Base-by-base conservation (phyloP, 1,284 basidiomycete genomes). In the Marasmius oreades region DNA sequence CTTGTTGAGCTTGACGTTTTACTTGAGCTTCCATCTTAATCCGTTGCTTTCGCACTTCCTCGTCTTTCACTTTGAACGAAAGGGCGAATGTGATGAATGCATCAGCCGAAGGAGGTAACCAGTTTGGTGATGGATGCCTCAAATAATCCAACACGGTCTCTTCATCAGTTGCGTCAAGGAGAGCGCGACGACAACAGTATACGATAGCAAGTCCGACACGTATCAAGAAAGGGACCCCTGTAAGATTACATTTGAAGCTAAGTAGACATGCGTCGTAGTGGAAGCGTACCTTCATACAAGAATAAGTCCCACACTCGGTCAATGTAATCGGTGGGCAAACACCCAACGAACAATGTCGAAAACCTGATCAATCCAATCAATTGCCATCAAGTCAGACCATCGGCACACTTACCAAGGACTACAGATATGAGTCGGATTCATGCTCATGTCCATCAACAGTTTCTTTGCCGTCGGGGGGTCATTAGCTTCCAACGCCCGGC, bases 291-390 rank as follows among this genome's bases (percentile, higher is more conserved):
- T 73, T 95, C 93, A 57, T 84, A 88, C 34, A 97, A 75, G 67
- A 96, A 93, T 3, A 95, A 72, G 67, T 98, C 95, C 87, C 93
- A 93, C 3, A 94, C 79, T 16, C 94, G 80, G 55, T 91, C 79
- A 22, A 92, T 73, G 56, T 88, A 88, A 1, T 89, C 85, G 52
- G 80, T 77, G 0, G 95, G 92, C n/a, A 98, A 77, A 2, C 81
- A 80, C 7, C 87, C 84, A 3, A 87, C 85, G 62, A 94, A 96
- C 28, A 95, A 68, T 11, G 81, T 79, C 1, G 80, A 79, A 60
- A 90, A 88, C 86, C 86, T 88, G 55, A 2, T 47, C 23, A 36
- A 36, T n/a, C 7, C 8, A 59, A 10, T 10, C 22, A 62, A 52
- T 45, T 52, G 37, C 52, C 24, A n/a, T 3, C 5, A 18, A n/a